Evolutionary conservation across 768 basidiomycete genomes (phyloP).

Genomic region (Pisolithus sp.): DNA sequence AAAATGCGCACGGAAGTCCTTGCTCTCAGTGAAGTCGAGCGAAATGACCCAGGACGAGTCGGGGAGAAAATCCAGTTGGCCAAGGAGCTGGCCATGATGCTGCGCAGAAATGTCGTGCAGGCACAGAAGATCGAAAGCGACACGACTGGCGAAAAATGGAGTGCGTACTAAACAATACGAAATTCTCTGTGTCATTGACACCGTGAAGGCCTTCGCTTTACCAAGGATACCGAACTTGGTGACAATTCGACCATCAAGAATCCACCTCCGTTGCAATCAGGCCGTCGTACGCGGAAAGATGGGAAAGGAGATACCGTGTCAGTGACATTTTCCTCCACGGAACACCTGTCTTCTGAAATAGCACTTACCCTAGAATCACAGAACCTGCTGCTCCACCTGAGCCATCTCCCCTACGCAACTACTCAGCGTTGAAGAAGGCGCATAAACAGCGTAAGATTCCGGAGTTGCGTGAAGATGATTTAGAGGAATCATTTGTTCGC

Average conservation of each 20-base stretch:
- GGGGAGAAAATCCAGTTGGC: slow-evolving; percentile 52
- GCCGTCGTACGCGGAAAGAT: slow-evolving; percentile 40
- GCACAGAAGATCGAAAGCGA: slow-evolving; percentile 44
- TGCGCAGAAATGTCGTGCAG: slow-evolving; percentile 84
- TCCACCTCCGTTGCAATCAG: slow-evolving; percentile 40
- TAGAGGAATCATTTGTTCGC: slow-evolving; percentile 85
- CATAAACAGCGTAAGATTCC: slow-evolving; percentile 60
- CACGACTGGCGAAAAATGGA: slow-evolving; percentile 45
- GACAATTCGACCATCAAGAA: slow-evolving; percentile 75
- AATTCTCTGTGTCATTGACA: not conserved
- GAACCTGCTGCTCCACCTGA: slow-evolving; percentile 28
- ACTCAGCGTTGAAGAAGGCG: slow-evolving; percentile 66
- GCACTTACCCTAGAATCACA: slow-evolving; percentile 19
- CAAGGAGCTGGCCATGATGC: slow-evolving; percentile 63
- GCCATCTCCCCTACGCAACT: slow-evolving; percentile 36
- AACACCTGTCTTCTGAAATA: slow-evolving; percentile 22
- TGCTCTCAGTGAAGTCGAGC: slow-evolving; percentile 34
- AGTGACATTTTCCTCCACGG: slow-evolving; percentile 15
- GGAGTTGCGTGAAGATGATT: slow-evolving; percentile 66
- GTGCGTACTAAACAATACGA: slow-evolving; percentile 26
- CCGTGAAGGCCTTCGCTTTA: slow-evolving; percentile 63
- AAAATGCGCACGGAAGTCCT: slow-evolving; percentile 57
- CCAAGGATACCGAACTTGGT: slow-evolving; percentile 79
- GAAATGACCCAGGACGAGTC: slow-evolving; percentile 39
- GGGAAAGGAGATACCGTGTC: slow-evolving; percentile 32